Evolutionary conservation across 2,329 filamentous ascomycete species (phyloP).

Genomic region (Pseudogymnoascus pannorum): DNA sequence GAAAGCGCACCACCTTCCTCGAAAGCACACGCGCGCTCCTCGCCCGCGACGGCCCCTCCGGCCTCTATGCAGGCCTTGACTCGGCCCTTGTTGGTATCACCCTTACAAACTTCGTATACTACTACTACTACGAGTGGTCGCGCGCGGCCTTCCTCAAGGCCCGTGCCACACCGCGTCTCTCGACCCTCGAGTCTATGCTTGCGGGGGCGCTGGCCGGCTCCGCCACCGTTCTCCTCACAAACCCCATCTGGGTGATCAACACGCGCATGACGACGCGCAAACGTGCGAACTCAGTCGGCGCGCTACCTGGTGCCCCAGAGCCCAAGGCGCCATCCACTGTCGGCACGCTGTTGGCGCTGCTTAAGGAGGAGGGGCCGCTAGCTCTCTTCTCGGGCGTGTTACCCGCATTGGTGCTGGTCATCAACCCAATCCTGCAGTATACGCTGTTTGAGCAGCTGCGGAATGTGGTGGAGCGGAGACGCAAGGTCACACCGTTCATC

Average conservation of each 20-base stretch:
- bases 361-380: conserved; percentile 74
- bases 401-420: conserved; percentile 85
- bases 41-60: conserved; percentile 79
- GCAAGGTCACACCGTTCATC: conserved; percentile 68
- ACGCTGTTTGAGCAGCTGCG: conserved; percentile 98
- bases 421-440: conserved; percentile 98
- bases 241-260: conserved; percentile 99
- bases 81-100: conserved; percentile 95
- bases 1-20: conserved; percentile 76
- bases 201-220: conserved; percentile 89
- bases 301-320: conserved; percentile 34
- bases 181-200: conserved; percentile 88
- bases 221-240: conserved; percentile 91
- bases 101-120: conserved; percentile 99
- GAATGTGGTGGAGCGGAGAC: conserved; percentile 69
- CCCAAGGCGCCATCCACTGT: conserved; percentile 64
- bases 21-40: conserved; percentile 80
- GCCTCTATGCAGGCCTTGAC: conserved; percentile 88
- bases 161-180: conserved; percentile 72
- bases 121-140: conserved; percentile 99
- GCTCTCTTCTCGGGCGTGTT: conserved; percentile 89
- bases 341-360: conserved; percentile 69
- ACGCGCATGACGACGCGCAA: conserved; percentile 93
- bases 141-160: conserved; percentile 70
- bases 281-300: conserved; percentile 37